Evolutionary conservation across 106 monocot species (phyloP), one percentile per base, ranked within the genome.

Genomic region (Dendrobium chrysotoxum): DNA sequence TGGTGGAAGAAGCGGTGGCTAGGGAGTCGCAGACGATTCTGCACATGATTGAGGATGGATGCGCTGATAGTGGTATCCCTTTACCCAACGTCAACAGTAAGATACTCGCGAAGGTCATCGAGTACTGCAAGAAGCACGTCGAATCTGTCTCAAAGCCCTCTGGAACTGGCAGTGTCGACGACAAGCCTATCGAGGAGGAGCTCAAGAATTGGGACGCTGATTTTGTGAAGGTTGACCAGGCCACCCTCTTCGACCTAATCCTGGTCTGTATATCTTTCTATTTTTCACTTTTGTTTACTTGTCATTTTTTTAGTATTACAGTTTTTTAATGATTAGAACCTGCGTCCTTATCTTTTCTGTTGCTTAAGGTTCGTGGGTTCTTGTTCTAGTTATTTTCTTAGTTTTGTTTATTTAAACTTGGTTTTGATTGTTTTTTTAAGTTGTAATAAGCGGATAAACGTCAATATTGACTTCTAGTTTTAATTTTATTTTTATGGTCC

Each of bases 121-220:
- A 95, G 82, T 95, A 90, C 81, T 88, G 90, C 88, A 90, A 90
- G 82, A 88, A 87, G 85, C 94, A 95, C 82, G 91, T 82, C 45
- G 93, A 86, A 0, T 57, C 82, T 38, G 77, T 79, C 47, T 72
- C 73, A 39, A 21, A 31, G 77, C 81, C 61, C 12, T 40, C 55
- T 7, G 26, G 72, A 13, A 7, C 72, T 57, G 28, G 61, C 21
- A 21, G 61, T 23, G 21, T 66, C 42, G 71, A 72, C 18, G 75
- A 35, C 70, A 77, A 78, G 82, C 47, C 12, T 54, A 31, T 72
- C 46, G 85, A 88, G 35, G 86, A 88, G 1, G 91, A 91, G 15
- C 84, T 91, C 65, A 86, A 86, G 79, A 16, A 30, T 39, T 91
- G 88, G 88, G 91, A 91, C 31, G 50, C 86, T 35, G 86, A 88